Conservation (phyloP, 148 eudicot genomes). For the Rhododendron kiyosumense region DNA sequence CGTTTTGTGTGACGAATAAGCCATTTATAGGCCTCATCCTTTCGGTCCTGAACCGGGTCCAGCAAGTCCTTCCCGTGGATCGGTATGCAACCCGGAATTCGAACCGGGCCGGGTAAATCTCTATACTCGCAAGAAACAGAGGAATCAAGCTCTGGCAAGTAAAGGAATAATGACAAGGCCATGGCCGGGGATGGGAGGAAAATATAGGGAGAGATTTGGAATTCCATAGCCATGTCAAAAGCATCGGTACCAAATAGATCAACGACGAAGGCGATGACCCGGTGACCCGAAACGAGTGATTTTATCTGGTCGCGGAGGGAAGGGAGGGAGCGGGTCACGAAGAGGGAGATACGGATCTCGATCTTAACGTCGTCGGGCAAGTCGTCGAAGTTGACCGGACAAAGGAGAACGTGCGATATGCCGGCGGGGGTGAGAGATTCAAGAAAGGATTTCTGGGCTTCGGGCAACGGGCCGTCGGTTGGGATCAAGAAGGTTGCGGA, state of each 20-base stretch:
- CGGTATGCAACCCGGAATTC: conserved; percentile 41
- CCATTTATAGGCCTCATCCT: conserved; percentile 44
- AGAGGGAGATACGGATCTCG: conserved; percentile 32
- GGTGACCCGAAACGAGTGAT: neutral
- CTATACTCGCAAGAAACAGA: conserved; percentile 30
- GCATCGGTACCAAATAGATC: conserved; percentile 33
- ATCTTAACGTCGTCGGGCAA: conserved; percentile 19
- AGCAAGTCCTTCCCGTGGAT: conserved; percentile 28
- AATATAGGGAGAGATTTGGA: conserved; percentile 27
- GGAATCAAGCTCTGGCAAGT: conserved; percentile 30
- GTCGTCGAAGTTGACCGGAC: conserved; percentile 30
- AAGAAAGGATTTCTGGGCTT: neutral
- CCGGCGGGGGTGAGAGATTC: neutral
- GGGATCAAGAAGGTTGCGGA: conserved; percentile 3
- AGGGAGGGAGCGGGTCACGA: conserved; percentile 33
- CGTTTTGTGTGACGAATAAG: conserved; percentile 33
- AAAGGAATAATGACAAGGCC: conserved; percentile 26
- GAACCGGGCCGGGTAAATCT: conserved; percentile 36
- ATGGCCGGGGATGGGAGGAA: conserved; percentile 37
- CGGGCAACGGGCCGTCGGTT: neutral
- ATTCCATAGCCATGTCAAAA: conserved; percentile 27
- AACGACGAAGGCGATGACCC: conserved; percentile 19
- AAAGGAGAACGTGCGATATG: conserved; percentile 19
- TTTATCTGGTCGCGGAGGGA: conserved; percentile 15
- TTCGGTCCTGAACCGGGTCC: conserved; percentile 42